Conservation (phyloP, 2,329 filamentous ascomycete species). For the Alternaria ethzedia region DNA sequence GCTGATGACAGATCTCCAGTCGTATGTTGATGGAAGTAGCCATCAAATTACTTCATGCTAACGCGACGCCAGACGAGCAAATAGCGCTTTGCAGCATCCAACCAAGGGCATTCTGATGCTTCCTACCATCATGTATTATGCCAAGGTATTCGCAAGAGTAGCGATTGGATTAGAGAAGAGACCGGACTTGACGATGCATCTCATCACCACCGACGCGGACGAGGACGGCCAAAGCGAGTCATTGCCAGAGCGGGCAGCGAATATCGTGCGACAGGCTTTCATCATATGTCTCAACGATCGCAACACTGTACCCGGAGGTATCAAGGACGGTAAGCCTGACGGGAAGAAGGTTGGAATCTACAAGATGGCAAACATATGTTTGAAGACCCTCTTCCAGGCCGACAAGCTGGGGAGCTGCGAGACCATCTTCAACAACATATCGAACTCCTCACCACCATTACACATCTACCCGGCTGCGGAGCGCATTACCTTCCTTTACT, state of each 20-base stretch:
- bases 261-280: conserved; percentile 89
- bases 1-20: conserved; percentile 73
- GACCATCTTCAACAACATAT: conserved; percentile 89
- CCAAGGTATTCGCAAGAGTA: conserved; percentile 78
- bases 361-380: conserved; percentile 86
- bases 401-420: conserved; percentile 82
- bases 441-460: conserved; percentile 80
- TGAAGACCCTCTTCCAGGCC: conserved; percentile 89
- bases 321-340: conserved; percentile 69
- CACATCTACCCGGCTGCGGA: conserved; percentile 83
- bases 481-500: conserved; percentile 91
- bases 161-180: conserved; percentile 83
- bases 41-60: conserved; percentile 1
- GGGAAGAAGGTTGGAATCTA: conserved; percentile 90
- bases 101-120: conserved; percentile 82
- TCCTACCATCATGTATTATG: conserved; percentile 81
- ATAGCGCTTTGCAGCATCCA: conserved; percentile 79
- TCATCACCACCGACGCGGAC: conserved; percentile 60
- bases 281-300: conserved; percentile 87
- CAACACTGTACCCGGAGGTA: conserved; percentile 65
- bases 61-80: conserved; percentile 65
- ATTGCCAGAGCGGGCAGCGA: conserved; percentile 84
- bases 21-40: conserved; percentile 59
- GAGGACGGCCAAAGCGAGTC: conserved; percentile 74
- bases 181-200: conserved; percentile 74